These are phyloP conservation scores for Hypoxylon rubiginosum DNA, from an alignment of 2,329 filamentous ascomycete genomes.

Conservation along the genomic window DNA sequence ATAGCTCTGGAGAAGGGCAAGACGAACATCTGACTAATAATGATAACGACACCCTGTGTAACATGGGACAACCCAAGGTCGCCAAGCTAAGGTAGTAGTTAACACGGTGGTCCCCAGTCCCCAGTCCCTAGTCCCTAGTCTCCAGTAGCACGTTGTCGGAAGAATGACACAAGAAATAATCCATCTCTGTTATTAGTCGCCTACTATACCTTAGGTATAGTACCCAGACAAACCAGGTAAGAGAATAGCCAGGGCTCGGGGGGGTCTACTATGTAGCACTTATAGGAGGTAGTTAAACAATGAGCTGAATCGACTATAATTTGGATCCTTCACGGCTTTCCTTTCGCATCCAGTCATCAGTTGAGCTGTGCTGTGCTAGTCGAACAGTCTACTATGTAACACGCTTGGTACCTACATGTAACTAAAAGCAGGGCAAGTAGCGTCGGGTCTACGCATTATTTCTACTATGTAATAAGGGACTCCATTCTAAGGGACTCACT, in stretches of 20 bases:
- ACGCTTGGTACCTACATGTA: conserved; percentile 21
- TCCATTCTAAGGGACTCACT: background rate
- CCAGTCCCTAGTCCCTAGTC: conserved; percentile 6
- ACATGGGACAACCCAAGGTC: conserved; percentile 15
- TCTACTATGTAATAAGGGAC: conserved; percentile 10
- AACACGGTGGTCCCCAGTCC: conserved; percentile 35
- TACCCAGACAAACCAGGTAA: background rate
- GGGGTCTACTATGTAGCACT: background rate
- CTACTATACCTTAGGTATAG: conserved; percentile 11
- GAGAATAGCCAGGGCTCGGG: background rate
- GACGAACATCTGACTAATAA: background rate
- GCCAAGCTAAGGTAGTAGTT: conserved; percentile 37
- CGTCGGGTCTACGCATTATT: background rate
- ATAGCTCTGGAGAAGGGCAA: background rate
- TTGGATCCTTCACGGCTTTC: conserved; percentile 13
- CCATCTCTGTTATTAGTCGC: conserved; percentile 30
- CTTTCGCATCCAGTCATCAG: conserved; percentile 1
- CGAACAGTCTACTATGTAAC: conserved; percentile 11
- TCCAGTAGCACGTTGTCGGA: conserved; percentile 40
- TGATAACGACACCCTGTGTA: conserved; percentile 25
- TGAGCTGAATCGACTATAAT: conserved; percentile 22
- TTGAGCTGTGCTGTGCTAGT: background rate
- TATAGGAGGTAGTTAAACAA: background rate
- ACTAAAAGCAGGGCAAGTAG: background rate
- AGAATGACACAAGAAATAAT: conserved; percentile 34